A percentile compares a stretch with the other conserved stretches of the same genome.
Evolutionary conservation across 2,329 filamentous ascomycete species (phyloP).

Genomic region (Fusarium virguliforme): DNA sequence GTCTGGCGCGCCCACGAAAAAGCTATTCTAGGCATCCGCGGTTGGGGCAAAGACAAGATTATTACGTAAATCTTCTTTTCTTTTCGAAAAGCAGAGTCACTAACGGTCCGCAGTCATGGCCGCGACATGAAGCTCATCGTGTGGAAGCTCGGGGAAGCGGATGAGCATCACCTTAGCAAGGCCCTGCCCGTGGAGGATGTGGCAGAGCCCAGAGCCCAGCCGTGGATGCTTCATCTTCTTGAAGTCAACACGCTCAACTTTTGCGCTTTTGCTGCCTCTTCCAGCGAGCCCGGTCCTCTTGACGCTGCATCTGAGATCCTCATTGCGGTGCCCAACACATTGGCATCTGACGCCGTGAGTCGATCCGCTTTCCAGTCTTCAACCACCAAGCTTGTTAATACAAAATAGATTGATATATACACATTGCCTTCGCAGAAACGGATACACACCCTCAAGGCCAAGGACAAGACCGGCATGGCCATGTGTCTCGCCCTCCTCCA

Average conservation of each 20-base stretch:
- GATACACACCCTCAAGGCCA: slow-evolving; percentile 70
- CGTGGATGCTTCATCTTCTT: slow-evolving; percentile 89
- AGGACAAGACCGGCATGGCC: slow-evolving; percentile 81
- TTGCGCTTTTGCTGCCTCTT: slow-evolving; percentile 82
- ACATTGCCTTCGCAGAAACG: slow-evolving; percentile 82
- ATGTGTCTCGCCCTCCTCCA: slow-evolving; percentile 83
- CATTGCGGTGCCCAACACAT: slow-evolving; percentile 85
- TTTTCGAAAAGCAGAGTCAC: background rate
- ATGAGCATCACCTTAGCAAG: slow-evolving; percentile 77
- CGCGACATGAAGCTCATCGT: slow-evolving; percentile 89
- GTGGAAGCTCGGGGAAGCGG: slow-evolving; percentile 79
- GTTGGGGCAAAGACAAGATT: slow-evolving; percentile 80
- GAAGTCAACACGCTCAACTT: slow-evolving; percentile 96
- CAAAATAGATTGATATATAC: slow-evolving; percentile 82
- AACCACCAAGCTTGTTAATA: slow-evolving; percentile 14
- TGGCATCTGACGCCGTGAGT: slow-evolving; percentile 79
- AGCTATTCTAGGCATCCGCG: slow-evolving; percentile 81
- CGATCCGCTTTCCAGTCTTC: background rate
- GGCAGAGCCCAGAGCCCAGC: slow-evolving; percentile 69
- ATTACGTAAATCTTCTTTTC: slow-evolving; percentile 77
- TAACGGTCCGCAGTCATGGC: slow-evolving; percentile 76
- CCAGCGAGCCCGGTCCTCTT: slow-evolving; percentile 52
- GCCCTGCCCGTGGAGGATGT: slow-evolving; percentile 79
- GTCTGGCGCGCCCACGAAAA: slow-evolving; percentile 90
- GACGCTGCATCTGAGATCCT: slow-evolving; percentile 66